A percentile compares a stretch with the other conserved stretches of the same genome.
Conservation (phyloP, 345 rosid species). For the Hibiscus tridactylites region DNA sequence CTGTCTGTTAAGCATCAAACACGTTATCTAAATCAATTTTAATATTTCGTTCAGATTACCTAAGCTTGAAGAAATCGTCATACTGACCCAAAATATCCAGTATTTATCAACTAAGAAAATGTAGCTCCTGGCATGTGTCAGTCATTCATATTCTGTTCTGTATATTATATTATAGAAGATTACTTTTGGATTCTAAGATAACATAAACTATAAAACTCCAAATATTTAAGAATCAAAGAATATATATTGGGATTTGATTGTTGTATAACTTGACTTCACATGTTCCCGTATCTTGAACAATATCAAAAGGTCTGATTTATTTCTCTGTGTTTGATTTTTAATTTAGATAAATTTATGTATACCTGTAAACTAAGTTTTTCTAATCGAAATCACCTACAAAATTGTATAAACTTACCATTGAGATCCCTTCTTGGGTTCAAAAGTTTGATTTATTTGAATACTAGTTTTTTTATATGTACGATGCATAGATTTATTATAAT, state of each 20-base stretch:
- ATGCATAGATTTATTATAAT: too few species aligned
- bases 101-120: neutral
- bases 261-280: neutral
- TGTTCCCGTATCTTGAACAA: slow-evolving; percentile 3
- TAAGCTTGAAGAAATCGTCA: neutral
- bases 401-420: too few species aligned
- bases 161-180: neutral
- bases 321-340: too few species aligned
- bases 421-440: too few species aligned
- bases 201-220: too few species aligned
- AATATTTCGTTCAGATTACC: neutral
- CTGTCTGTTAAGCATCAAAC: slow-evolving; percentile 16
- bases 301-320: neutral
- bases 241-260: neutral
- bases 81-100: neutral
- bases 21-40: neutral
- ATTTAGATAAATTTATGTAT: too few species aligned
- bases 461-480: too few species aligned
- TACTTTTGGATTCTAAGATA: neutral
- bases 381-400: neutral
- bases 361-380: neutral
- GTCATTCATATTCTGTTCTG: neutral
- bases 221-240: too few species aligned
- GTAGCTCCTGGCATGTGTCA: neutral
- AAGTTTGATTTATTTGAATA: too few species aligned